Percentiles rank a stretch among this genome's conserved stretches.
Evolutionary conservation across 805 yeast species (phyloP).

Genomic region (Lipomyces japonicus): DNA sequence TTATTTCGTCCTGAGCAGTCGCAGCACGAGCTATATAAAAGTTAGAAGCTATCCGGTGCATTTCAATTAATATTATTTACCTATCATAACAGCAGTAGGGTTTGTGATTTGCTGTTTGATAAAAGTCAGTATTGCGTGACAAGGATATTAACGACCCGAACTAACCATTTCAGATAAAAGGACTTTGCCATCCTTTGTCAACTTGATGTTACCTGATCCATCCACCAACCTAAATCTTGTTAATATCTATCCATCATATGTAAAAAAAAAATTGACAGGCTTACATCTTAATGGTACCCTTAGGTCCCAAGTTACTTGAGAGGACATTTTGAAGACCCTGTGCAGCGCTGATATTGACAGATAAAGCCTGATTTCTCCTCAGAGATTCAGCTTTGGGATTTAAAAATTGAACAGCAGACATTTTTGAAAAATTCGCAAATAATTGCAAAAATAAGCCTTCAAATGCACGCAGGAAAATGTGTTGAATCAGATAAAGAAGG

Average conservation of each 20-base stretch:
- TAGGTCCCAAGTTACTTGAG: slow-evolving; percentile 90
- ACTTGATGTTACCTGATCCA: slow-evolving; percentile 91
- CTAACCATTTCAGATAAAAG: slow-evolving; percentile 75
- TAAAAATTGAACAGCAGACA: slow-evolving; percentile 57
- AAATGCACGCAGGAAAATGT: no score
- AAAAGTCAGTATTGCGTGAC: not conserved
- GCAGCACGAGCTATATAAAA: slow-evolving; percentile 86
- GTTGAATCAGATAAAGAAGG: not conserved
- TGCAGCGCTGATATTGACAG: slow-evolving; percentile 93
- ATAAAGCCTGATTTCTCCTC: slow-evolving; percentile 90
- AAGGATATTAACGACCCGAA: not conserved
- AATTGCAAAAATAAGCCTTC: no score
- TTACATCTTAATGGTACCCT: slow-evolving; percentile 91
- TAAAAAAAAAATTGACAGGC: not conserved
- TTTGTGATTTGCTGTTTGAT: slow-evolving; percentile 66
- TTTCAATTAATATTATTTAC: slow-evolving; percentile 5
- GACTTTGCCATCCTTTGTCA: slow-evolving; percentile 96
- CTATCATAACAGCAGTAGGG: slow-evolving; percentile 82
- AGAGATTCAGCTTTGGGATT: slow-evolving; percentile 98
- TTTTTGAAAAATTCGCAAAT: not conserved
- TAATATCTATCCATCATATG: not conserved
- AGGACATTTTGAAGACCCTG: slow-evolving; percentile 93
- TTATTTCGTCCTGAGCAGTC: slow-evolving; percentile 95
- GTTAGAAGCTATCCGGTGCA: slow-evolving; percentile 1
- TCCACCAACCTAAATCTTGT: slow-evolving; percentile 58